phyloP scores from a whole-genome alignment of 768 basidiomycete species.

The Tubosaeta brunneosetosa region DNA sequence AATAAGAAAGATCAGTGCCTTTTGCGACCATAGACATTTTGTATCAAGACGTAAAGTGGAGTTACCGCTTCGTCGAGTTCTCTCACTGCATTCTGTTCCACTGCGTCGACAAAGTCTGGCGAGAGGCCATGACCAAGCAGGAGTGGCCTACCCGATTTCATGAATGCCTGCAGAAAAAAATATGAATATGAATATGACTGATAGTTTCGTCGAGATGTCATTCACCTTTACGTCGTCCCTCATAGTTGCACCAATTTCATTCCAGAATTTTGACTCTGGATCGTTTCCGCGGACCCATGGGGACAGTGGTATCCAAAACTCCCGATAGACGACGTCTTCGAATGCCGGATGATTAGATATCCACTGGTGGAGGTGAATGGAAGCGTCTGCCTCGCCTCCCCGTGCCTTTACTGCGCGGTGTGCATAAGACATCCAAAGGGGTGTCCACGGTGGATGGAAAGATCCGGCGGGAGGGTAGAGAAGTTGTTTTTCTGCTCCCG shows the following conservation, averaged over 20 bases:
- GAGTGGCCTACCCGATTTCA: slow-evolving; percentile 62
- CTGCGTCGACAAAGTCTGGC: slow-evolving; percentile 45
- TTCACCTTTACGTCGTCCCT: slow-evolving; percentile 56
- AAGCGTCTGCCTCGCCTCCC: slow-evolving; percentile 64
- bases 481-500: slow-evolving; percentile 46
- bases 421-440: slow-evolving; percentile 59
- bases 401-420: slow-evolving; percentile 47
- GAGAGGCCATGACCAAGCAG: slow-evolving; percentile 60
- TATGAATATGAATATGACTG: background rate
- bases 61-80: slow-evolving; percentile 49
- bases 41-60: slow-evolving; percentile 50
- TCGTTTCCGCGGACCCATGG: slow-evolving; percentile 38
- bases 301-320: slow-evolving; percentile 61
- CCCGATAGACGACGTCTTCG: slow-evolving; percentile 52
- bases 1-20: slow-evolving; percentile 16
- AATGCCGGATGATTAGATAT: slow-evolving; percentile 49
- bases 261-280: slow-evolving; percentile 30
- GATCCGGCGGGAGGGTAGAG: slow-evolving; percentile 41
- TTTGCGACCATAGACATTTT: slow-evolving; percentile 53
- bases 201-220: background rate
- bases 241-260: slow-evolving; percentile 43
- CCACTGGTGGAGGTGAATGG: slow-evolving; percentile 53
- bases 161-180: slow-evolving; percentile 45
- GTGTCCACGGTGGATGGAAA: slow-evolving; percentile 51
- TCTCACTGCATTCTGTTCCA: slow-evolving; percentile 46